Percentiles rank a stretch among this genome's conserved stretches.
Conservation (phyloP, 75 land plant genomes). For the Chamaecyparis obtusa region DNA sequence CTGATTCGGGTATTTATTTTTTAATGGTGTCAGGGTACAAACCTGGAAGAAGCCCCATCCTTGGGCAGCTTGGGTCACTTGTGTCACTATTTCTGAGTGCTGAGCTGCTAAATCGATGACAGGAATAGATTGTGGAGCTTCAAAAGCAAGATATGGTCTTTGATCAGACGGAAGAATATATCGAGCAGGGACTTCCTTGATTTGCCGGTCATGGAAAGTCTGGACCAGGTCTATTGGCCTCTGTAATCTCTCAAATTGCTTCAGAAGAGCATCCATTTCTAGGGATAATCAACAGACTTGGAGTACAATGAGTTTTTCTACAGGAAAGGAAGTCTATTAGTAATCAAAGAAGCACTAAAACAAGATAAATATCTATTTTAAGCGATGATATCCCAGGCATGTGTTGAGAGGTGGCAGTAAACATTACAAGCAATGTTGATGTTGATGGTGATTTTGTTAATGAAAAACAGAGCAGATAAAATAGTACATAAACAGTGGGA, state of each 20-base stretch:
- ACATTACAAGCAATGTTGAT: too few species aligned
- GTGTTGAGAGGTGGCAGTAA: too few species aligned
- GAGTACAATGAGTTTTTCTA: too few species aligned
- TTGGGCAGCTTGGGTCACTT: neutral
- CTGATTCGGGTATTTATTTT: neutral
- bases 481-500: too few species aligned
- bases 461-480: too few species aligned
- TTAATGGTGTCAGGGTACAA: neutral
- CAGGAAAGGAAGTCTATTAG: too few species aligned
- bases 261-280: neutral
- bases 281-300: too few species aligned
- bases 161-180: constrained; percentile 1
- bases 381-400: too few species aligned
- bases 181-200: neutral
- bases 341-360: too few species aligned
- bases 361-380: too few species aligned
- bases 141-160: neutral
- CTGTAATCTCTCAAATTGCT: neutral
- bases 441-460: too few species aligned
- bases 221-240: constrained; percentile 10
- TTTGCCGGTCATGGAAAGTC: neutral
- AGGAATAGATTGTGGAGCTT: neutral
- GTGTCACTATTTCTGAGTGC: neutral
- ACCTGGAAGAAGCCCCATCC: constrained; percentile 18
- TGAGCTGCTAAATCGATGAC: neutral